phyloP scores from a whole-genome alignment of 2,329 filamentous ascomycete species.

The Cytospora mali region DNA sequence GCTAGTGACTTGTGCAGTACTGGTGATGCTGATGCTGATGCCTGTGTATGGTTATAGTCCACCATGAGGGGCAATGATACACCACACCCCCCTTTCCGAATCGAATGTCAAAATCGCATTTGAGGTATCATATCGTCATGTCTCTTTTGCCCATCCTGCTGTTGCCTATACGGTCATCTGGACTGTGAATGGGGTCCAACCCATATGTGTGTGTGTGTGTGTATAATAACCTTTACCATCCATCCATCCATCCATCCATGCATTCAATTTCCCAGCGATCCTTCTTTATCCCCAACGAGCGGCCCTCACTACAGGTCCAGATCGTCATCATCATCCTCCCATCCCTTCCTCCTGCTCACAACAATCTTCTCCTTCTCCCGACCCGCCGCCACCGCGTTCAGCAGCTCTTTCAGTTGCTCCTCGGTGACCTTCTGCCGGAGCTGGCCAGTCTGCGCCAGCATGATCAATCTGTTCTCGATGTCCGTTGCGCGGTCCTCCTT shows the following conservation, averaged over 20 bases:
- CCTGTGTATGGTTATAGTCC: no score
- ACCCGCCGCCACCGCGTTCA: constrained; percentile 81
- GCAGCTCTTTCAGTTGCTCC: constrained; percentile 87
- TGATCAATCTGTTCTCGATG: constrained; percentile 90
- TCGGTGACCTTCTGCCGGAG: constrained; percentile 86
- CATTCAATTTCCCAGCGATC: background rate
- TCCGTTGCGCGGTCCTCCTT: constrained; percentile 89
- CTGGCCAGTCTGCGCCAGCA: constrained; percentile 86
- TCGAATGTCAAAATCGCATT: constrained; percentile 18
- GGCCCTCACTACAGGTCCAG: constrained; percentile 63
- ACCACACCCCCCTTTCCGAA: background rate
- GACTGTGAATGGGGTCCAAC: background rate
- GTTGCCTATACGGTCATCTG: background rate
- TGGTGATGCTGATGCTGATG: no score
- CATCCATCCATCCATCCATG: background rate
- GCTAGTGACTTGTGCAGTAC: no score
- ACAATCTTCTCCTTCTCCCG: constrained; percentile 82
- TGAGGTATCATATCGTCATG: constrained; percentile 28
- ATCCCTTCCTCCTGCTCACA: constrained; percentile 78
- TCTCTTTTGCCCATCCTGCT: background rate
- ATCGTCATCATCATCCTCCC: constrained; percentile 81
- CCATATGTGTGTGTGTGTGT: background rate
- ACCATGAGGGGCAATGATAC: background rate
- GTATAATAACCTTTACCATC: background rate
- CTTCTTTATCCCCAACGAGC: background rate